Conservation (phyloP, 2,329 filamentous ascomycete species). For the Arthrobotrys entomopaga region DNA sequence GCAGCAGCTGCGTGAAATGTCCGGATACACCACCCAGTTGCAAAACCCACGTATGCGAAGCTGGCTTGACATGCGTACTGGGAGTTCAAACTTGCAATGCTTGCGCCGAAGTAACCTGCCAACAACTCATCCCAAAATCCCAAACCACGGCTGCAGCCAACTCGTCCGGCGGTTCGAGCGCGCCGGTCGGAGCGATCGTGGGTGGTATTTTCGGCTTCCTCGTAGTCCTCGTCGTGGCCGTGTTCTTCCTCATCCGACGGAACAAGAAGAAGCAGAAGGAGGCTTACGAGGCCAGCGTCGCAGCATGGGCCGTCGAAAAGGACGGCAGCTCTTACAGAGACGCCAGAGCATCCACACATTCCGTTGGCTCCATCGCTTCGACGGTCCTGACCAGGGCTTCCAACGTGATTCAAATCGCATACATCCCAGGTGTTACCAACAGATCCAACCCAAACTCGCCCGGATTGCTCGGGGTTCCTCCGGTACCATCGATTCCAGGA, state of each 20-base stretch:
- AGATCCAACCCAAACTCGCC: conserved; percentile 85
- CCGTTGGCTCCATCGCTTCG: conserved; percentile 90
- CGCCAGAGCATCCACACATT: conserved; percentile 75
- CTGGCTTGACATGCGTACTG: conserved; percentile 70
- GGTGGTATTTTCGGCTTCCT: conserved; percentile 91
- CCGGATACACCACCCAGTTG: conserved; percentile 67
- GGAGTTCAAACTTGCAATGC: conserved; percentile 69
- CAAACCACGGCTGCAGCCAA: conserved; percentile 60
- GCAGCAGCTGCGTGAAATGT: conserved; percentile 68
- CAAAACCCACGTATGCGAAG: conserved; percentile 66
- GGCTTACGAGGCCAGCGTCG: conserved; percentile 66
- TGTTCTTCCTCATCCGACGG: conserved; percentile 85
- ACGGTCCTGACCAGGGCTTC: conserved; percentile 95
- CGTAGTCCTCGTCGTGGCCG: conserved; percentile 75
- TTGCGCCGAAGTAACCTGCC: conserved; percentile 70
- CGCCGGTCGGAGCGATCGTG: conserved; percentile 82
- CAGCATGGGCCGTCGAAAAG: conserved; percentile 67
- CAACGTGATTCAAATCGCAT: conserved; percentile 99
- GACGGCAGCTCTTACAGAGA: conserved; percentile 66
- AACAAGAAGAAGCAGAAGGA: conserved; percentile 77
- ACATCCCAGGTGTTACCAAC: conserved; percentile 97
- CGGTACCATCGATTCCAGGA: conserved; percentile 87
- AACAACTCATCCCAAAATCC: conserved; percentile 60
- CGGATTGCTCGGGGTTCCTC: conserved; percentile 78
- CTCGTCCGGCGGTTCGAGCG: conserved; percentile 60